Evolutionary conservation across 306 rosid species (phyloP), one percentile per base, ranked within the genome.

Genomic region (Potentilla sterilis): DNA sequence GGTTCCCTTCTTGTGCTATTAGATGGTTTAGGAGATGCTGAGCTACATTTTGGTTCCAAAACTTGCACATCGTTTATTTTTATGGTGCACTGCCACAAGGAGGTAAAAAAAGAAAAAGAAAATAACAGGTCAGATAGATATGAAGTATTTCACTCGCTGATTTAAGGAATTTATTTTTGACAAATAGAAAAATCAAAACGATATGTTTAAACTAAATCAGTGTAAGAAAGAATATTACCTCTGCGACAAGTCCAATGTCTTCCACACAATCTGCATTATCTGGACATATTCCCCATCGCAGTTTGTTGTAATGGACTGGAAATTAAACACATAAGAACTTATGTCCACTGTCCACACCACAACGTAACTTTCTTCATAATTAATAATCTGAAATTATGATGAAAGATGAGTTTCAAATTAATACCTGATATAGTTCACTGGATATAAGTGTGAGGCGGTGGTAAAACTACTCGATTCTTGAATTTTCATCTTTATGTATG

Each of bases 371-470:
- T 46, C 13, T 46, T 46, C 51, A 46, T 3, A 46, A 46, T n/a
- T n/a, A n/a, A 10, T 46, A 46, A 1, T 28, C 28, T 28, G 28
- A 28, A 28, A 28, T 28, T 28, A 28, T 28, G 28, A 28, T 28
- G 28, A 28, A 28, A 15, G 15, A 48, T 15, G 19, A 14, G 19
- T 48, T 49, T 49, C 21, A 5, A 15, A 28, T 28, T 28, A 28
- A 40, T 28, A 89, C 91, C 94, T 87, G 40, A 70, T 78, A 89
- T 57, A 89, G 86, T 74, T 73, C 74, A 72, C 82, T 78, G 2
- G 91, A 78, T 59, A 89, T 83, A 37, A 89, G 88, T 13, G 51
- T 34, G 80, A 77, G 77, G 9, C 78, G 75, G 73, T 85, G 85
- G 58, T 88, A 87, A 82, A 51, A 89, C 44, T 62, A 89, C 44